Evolutionary conservation across 202 grass and related monocot genomes (phyloP), one percentile per base, ranked within the genome.

Genomic region (Panicum hallii): DNA sequence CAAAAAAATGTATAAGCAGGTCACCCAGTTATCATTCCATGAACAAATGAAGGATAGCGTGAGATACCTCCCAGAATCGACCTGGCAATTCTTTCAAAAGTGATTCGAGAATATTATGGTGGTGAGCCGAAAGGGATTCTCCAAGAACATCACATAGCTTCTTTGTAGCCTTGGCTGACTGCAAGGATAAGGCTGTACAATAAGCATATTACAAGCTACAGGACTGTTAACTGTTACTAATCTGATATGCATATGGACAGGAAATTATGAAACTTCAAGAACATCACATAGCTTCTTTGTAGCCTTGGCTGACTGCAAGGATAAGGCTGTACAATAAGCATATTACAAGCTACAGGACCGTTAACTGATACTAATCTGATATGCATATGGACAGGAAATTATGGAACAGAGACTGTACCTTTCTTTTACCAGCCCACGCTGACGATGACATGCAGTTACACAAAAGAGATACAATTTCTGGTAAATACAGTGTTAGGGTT

Each of bases 11-110:
- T 50, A 15, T 84, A 71, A 63, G 75, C 43, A 74, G 26, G 49
- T 12, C 11, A 68, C 57, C 41, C 63, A 32, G 28, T 76, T 79
- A 19, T 28, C 6, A 70, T 67, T 28, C 61, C 38, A 47, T 17
- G 20, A 87, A 44, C 19, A 86, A 38, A 80, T 67, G 26, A 67
- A 67, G 15, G 30, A 19, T 50, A 61, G 49, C 60, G 22, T 15
- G 16, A 91, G 19, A 80, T 90, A 95, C 95, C 93, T 98, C 95
- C 93, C 95, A 95, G 61, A 94, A 89, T 85, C 93, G 95, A 86
- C 95, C 89, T 22, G 95, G 88, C 49, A 98, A 73, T 75, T 98
- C 95, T 73, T 98, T 93, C 26, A 98, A 76, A 89, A 98, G 91
- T 78, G 88, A 93, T 53, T 91, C 63, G 57, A 98, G 87, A 80